Evolutionary conservation across 1,139 yeast genomes (phyloP), one percentile per base, ranked within the genome.

Genomic region (Candida tetrigidarum): DNA sequence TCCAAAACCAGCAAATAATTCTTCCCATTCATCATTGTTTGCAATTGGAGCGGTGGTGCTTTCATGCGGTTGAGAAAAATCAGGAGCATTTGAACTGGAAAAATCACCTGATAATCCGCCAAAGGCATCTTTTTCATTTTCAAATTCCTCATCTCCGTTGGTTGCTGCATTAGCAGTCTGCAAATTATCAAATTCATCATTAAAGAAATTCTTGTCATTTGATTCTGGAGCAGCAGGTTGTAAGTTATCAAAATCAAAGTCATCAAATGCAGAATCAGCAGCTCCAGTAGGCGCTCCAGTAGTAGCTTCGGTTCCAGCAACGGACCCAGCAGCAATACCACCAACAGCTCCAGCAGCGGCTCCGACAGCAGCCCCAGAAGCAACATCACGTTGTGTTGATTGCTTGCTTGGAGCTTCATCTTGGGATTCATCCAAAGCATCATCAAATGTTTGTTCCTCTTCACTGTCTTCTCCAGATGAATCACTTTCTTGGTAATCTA

Each of bases 1-100:
- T 25, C 93, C 93, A 61, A 90, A 86, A 0, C 96, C 96, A 2
- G 96, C 95, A 71, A 91, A 91, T 26, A 91, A 76, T 64, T 90
- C 95, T 58, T 91, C 97, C 97, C 97, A 91, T 63, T 91, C 97
- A 58, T 89, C 96, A 47, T 79, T 78, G 7, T 61, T 69, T 25
- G 47, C 50, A 4, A 50, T 41, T 29, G 43, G 41, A 34, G 53
- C 49, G 20, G 56, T 50, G 28, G 49, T 51, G 22, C 48, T 39
- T 18, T 49, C 39, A 20, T 48, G 42, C 12, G 49, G 47, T 39
- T 45, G 42, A 23, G 54, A 42, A 46, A 67, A 67, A 42, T 66
- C 67, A 5, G 74, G 70, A 43, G 61, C 64, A 30, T 60, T 59
- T 8, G 66, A 56, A 41, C 58, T 62, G 10, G 80, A 75, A 57